Evolutionary conservation across 176 grass and related monocot species (phyloP).

Genomic region (Pontederia paniculata): DNA sequence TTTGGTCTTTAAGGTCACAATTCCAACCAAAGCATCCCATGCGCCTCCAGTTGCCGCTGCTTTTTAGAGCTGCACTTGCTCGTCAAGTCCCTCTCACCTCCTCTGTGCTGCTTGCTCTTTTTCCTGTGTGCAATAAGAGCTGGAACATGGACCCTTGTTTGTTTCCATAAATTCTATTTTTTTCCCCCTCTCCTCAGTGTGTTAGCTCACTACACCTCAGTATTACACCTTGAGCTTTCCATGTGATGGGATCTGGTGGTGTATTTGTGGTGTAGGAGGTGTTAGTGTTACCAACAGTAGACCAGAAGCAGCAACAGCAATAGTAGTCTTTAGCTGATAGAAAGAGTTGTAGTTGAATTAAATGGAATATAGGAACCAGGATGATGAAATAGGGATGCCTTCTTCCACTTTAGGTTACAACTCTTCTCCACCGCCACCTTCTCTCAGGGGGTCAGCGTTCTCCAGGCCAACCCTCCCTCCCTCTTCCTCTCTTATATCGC

Average conservation of each 20-base stretch:
- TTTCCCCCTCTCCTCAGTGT: neutral
- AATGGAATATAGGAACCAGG: conserved; percentile 17
- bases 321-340: neutral
- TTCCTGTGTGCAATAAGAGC: neutral
- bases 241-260: no score
- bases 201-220: neutral
- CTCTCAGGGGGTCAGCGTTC: conserved; percentile 11
- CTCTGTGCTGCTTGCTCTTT: neutral
- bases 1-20: no score
- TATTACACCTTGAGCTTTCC: no score
- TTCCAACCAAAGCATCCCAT: no score
- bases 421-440: neutral
- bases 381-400: neutral
- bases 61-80: neutral
- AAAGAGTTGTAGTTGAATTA: neutral
- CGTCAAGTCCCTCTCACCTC: neutral
- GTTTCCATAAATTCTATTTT: neutral
- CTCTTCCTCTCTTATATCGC: conserved; percentile 9
- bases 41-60: no score
- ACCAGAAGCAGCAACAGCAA: no score
- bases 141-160: neutral
- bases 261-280: no score
- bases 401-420: conserved; percentile 6
- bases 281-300: no score
- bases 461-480: neutral